These are phyloP conservation scores for Penicillium pulvis DNA, from an alignment of 495 filamentous ascomycete genomes.

Conservation along the genomic window DNA sequence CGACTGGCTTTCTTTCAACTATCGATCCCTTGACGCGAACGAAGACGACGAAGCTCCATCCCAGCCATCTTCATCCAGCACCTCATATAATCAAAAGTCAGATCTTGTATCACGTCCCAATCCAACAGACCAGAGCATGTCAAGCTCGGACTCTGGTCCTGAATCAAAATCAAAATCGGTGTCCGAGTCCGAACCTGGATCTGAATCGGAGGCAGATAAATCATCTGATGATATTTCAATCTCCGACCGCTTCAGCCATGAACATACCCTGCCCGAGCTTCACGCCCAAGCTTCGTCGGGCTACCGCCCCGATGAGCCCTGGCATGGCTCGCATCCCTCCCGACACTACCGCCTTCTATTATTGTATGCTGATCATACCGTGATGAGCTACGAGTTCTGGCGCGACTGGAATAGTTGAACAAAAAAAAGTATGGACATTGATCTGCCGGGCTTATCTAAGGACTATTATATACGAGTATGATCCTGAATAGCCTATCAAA, in stretches of 20 bases:
- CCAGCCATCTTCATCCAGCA: slow-evolving; percentile 5
- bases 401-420: slow-evolving; percentile 36
- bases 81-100: background rate
- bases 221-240: background rate
- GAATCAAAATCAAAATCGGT: background rate
- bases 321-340: slow-evolving; percentile 43
- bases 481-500: background rate
- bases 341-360: slow-evolving; percentile 71
- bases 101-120: slow-evolving; percentile 1
- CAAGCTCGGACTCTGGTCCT: no score
- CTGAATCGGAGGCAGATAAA: background rate
- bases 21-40: slow-evolving; percentile 27
- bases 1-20: slow-evolving; percentile 38
- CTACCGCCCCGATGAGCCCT: slow-evolving; percentile 42
- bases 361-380: slow-evolving; percentile 71
- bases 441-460: background rate
- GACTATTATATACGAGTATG: background rate
- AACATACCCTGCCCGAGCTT: slow-evolving; percentile 32
- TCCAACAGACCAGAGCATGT: background rate
- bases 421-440: background rate
- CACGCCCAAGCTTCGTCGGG: slow-evolving; percentile 41
- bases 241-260: background rate
- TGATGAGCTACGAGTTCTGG: slow-evolving; percentile 82
- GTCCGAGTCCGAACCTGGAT: slow-evolving; percentile 3
- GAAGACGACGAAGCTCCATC: slow-evolving; percentile 10